Percentiles rank a stretch among this genome's conserved stretches.
Evolutionary conservation across 352 stramenopile genomes (phyloP).

Genomic region (Phytophthora tentaculata): DNA sequence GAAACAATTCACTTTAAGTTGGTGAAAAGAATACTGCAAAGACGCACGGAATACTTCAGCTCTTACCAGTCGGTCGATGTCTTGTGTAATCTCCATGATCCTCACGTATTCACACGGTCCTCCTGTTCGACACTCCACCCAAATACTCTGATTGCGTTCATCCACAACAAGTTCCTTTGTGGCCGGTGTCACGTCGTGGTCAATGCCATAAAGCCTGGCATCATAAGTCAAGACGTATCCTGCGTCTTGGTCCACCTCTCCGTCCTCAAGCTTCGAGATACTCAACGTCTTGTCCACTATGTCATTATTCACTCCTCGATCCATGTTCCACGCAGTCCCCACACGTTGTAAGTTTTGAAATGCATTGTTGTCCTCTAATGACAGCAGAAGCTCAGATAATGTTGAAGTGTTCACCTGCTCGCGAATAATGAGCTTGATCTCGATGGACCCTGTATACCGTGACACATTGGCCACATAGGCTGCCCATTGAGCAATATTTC

Average conservation of each 20-base stretch:
- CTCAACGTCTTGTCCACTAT: constrained; percentile 8
- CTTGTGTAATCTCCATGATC: constrained; percentile 79
- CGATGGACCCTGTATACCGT: constrained; percentile 63
- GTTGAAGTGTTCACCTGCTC: constrained; percentile 56
- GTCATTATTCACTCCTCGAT: constrained; percentile 18
- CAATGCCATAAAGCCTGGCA: constrained; percentile 67
- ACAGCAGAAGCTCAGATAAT: constrained; percentile 2
- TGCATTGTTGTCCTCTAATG: constrained; percentile 18
- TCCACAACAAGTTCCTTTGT: constrained; percentile 58
- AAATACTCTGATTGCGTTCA: constrained; percentile 81
- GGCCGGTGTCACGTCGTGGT: constrained; percentile 43
- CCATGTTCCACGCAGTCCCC: constrained; percentile 33
- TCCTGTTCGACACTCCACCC: constrained; percentile 60
- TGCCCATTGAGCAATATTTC: constrained; percentile 60
- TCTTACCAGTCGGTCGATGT: constrained; percentile 59
- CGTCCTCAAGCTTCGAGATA: constrained; percentile 21
- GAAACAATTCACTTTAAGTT: constrained; percentile 1
- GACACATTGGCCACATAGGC: constrained; percentile 80
- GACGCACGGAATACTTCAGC: no score
- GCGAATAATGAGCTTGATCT: constrained; percentile 58
- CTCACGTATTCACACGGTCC: constrained; percentile 52
- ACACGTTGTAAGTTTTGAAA: constrained; percentile 39
- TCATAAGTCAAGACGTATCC: constrained; percentile 79
- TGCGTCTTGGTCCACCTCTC: constrained; percentile 33
- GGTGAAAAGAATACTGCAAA: no score